Base-by-base conservation (phyloP, 1,284 basidiomycete species). In the Cryptococcus sp. region DNA sequence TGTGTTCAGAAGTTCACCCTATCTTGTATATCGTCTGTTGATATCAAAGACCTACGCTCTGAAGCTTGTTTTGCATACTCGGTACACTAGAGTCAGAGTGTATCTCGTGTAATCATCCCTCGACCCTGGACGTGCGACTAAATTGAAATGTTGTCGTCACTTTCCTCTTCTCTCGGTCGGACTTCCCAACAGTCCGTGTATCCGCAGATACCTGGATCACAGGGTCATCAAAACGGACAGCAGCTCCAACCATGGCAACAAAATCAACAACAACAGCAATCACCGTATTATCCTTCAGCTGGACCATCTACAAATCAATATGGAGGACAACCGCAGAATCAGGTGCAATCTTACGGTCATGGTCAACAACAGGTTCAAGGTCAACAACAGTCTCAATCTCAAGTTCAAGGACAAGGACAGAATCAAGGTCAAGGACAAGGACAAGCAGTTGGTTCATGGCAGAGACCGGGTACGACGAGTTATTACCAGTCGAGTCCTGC, bases 341-440 rank as follows among this genome's bases (percentile, higher is more conserved):
- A 10, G 10, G 10, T 41, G 10, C 38, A 41, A 41, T 41, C 38
- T 41, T 23, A 23, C 23, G 23, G 23, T 23, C 23, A 23, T 23
- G 23, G 23, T 23, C 47, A 35, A 35, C 49, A 50, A 35, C 49
- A 15, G 10, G 5, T n/a, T 15, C 49, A 50, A 42, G 13, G 6
- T 23, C 50, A 52, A 52, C 50, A 44, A 35, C 50, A 52, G 32
- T 42, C 15, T 5, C 50, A 52, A 15, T 42, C 11, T 5, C 50
- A 52, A 23, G 23, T 37, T 8, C 23, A 14, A 10, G 35, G 44
- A 13, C 44, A 46, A 23, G 44, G 13, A 10, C 44, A 46, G 44
- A 13, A n/a, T 13, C 44, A 46, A 46, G 11, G 13, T 31, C 44
- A 11, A 23, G 8, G 30, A 11, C 23, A 13, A 23, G 44, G 44